Evolutionary conservation across 495 filamentous ascomycete genomes (phyloP).

Genomic region (Ramalina intermedia): DNA sequence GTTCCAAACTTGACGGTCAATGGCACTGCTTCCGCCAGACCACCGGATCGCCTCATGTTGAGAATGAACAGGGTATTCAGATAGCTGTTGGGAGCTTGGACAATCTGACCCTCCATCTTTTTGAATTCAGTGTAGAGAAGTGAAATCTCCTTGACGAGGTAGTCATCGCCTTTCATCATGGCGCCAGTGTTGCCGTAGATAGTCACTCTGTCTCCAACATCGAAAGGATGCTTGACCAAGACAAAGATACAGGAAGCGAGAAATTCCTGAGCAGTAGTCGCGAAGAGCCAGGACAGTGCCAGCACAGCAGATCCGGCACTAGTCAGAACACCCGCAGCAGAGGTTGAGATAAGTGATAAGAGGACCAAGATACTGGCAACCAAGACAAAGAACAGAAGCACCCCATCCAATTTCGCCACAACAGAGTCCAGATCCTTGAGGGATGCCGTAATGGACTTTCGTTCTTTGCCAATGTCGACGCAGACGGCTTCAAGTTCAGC

Average conservation of each 20-base stretch:
- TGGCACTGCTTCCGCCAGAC: conserved; percentile 73
- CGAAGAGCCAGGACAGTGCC: conserved; percentile 83
- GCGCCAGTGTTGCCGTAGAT: conserved; percentile 83
- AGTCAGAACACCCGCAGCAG: conserved; percentile 70
- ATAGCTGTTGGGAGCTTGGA: conserved; percentile 89
- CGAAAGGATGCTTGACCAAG: conserved; percentile 95
- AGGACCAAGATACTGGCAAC: conserved; percentile 73
- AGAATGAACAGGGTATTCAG: conserved; percentile 89
- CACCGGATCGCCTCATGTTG: conserved; percentile 82
- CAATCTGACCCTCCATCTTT: conserved; percentile 92
- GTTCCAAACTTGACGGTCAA: conserved; percentile 84
- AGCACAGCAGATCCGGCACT: conserved; percentile 76
- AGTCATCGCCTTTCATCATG: conserved; percentile 67
- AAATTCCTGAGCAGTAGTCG: conserved; percentile 86
- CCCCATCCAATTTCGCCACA: conserved; percentile 76
- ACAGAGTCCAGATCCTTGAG: conserved; percentile 93
- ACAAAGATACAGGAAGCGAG: conserved; percentile 86
- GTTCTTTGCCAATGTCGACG: conserved; percentile 87
- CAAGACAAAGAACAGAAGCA: conserved; percentile 73
- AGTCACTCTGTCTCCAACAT: conserved; percentile 86
- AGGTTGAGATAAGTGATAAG: conserved; percentile 76
- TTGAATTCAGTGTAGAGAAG: conserved; percentile 97
- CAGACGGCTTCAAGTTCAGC: conserved; percentile 87
- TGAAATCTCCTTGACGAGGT: conserved; percentile 89
- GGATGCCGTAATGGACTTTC: conserved; percentile 87